These are phyloP conservation scores for Rhamnella rubrinervis DNA, from an alignment of 331 rosid species.

Conservation along the genomic window DNA sequence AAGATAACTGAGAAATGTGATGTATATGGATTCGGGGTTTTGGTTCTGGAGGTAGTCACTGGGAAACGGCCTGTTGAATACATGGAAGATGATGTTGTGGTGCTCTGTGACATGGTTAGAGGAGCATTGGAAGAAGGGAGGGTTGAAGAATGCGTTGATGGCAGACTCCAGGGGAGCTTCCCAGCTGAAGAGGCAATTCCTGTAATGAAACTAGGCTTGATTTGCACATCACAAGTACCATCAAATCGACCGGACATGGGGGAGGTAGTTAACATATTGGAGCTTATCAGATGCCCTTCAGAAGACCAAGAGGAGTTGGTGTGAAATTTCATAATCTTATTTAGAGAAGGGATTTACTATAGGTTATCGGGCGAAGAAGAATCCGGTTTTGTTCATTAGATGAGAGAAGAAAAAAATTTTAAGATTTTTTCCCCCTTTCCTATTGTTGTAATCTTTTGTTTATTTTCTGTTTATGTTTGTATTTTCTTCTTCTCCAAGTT, in stretches of 20 bases:
- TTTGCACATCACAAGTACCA: slow-evolving; percentile 97
- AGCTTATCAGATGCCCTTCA: slow-evolving; percentile 92
- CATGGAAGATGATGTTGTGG: slow-evolving; percentile 99
- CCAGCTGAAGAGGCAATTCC: slow-evolving; percentile 95
- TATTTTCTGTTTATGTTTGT: slow-evolving; percentile 37
- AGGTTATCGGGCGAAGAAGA: slow-evolving; percentile 85
- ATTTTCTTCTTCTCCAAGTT: slow-evolving; percentile 49
- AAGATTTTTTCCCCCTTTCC: slow-evolving; percentile 7
- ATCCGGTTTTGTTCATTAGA: slow-evolving; percentile 68
- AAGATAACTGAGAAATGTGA: slow-evolving; percentile 97
- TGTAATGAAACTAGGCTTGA: slow-evolving; percentile 82
- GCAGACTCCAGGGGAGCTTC: slow-evolving; percentile 74
- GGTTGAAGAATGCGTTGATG: slow-evolving; percentile 90
- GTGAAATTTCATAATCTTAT: slow-evolving; percentile 38
- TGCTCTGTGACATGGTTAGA: slow-evolving; percentile 96
- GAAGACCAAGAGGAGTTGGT: slow-evolving; percentile 87
- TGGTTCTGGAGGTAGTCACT: slow-evolving; percentile 86
- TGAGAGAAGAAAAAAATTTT: slow-evolving; percentile 12
- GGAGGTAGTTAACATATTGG: slow-evolving; percentile 95
- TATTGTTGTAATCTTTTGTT: slow-evolving; percentile 25
- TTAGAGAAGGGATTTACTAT: slow-evolving; percentile 34
- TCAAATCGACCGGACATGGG: slow-evolving; percentile 98
- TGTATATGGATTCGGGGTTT: slow-evolving; percentile 85
- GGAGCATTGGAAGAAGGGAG: slow-evolving; percentile 90
- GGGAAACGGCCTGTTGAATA: slow-evolving; percentile 98